Evolutionary conservation across 1,284 basidiomycete genomes (phyloP).

Genomic region (Wallemia ichthyophaga): DNA sequence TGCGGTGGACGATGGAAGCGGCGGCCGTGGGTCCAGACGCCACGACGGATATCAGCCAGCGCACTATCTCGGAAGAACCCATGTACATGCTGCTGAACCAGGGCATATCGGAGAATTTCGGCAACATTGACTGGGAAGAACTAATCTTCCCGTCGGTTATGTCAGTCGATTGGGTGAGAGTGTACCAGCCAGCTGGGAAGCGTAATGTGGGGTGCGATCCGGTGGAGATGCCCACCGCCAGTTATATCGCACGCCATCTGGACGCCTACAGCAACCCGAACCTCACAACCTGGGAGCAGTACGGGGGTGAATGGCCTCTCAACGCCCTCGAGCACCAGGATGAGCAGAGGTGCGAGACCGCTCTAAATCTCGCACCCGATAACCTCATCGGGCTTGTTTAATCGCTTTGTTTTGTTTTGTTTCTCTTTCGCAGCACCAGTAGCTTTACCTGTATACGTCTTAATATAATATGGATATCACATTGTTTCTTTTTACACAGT

Average conservation of each 20-base stretch:
- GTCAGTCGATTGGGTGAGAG: not conserved
- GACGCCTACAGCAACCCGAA: conserved; percentile 17
- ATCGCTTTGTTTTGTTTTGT: not conserved
- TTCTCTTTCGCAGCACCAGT: not conserved
- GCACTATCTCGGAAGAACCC: conserved; percentile 54
- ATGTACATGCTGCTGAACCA: conserved; percentile 10
- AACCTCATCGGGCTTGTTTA: not conserved
- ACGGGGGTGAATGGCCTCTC: not conserved
- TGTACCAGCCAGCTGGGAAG: not conserved
- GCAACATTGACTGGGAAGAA: not conserved
- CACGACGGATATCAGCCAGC: conserved; percentile 31
- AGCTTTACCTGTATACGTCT: no score
- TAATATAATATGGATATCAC: no score
- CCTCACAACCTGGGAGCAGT: conserved; percentile 16
- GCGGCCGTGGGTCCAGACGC: conserved; percentile 28
- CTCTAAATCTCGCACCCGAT: not conserved
- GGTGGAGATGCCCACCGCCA: conserved; percentile 19
- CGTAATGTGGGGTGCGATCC: conserved; percentile 63
- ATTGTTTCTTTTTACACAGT: no score
- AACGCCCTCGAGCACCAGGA: not conserved
- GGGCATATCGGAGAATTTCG: not conserved
- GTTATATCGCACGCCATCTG: conserved; percentile 5
- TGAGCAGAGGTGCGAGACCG: not conserved
- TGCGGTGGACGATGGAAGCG: conserved; percentile 9
- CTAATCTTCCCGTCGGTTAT: not conserved